Evolutionary conservation across 2,329 filamentous ascomycete genomes (phyloP).

Genomic region (Pyrenochaeta sp.): DNA sequence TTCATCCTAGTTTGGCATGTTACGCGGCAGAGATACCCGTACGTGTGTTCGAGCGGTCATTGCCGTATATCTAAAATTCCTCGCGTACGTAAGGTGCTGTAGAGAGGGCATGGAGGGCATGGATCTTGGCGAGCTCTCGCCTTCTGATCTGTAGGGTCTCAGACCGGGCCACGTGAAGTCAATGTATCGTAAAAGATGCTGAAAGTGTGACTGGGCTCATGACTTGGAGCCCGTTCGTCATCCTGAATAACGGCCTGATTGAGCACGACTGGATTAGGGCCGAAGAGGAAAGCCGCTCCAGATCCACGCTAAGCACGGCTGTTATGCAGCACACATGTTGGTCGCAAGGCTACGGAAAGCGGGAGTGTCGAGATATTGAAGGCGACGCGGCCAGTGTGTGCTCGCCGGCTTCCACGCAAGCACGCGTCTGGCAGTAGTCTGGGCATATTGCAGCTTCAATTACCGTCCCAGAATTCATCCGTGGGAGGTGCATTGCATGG

Average conservation of each 20-base stretch:
- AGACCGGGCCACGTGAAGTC: slow-evolving; percentile 30
- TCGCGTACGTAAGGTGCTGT: slow-evolving; percentile 21
- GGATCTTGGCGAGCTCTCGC: slow-evolving; percentile 33
- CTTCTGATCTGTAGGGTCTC: slow-evolving; percentile 9
- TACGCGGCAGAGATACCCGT: slow-evolving; percentile 23
- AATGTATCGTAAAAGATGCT: slow-evolving; percentile 20
- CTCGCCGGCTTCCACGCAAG: slow-evolving; percentile 29
- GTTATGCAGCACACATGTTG: slow-evolving; percentile 1
- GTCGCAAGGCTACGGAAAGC: slow-evolving; percentile 4
- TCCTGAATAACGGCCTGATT: slow-evolving; percentile 15
- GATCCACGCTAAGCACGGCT: background rate
- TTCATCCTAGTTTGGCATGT: slow-evolving; percentile 18
- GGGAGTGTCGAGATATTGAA: slow-evolving; percentile 26
- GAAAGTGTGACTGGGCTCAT: slow-evolving; percentile 15
- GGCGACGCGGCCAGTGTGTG: slow-evolving; percentile 29
- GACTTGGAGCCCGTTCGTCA: slow-evolving; percentile 5
- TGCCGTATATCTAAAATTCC: slow-evolving; percentile 22
- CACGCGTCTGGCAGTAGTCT: slow-evolving; percentile 21
- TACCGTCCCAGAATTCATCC: slow-evolving; percentile 28
- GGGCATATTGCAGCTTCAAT: slow-evolving; percentile 32
- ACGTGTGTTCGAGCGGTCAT: slow-evolving; percentile 10
- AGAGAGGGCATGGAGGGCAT: slow-evolving; percentile 19
- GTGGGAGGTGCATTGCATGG: slow-evolving; percentile 22
- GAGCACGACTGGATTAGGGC: slow-evolving; percentile 15
- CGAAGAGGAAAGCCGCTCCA: slow-evolving; percentile 12